Conservation (phyloP, 257 asterid species). For the Solanum microdontum region DNA sequence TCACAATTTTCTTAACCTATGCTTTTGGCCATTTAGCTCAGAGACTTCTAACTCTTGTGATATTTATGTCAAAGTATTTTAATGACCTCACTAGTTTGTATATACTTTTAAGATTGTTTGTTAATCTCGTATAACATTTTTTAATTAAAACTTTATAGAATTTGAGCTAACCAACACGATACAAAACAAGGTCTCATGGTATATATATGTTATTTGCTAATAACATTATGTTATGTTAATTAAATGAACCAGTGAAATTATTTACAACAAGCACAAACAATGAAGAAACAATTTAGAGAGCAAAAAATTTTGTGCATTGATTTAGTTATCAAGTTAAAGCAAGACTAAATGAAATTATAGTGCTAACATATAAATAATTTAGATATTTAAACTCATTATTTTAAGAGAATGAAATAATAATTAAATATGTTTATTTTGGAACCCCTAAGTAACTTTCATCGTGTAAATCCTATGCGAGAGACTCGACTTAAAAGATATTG, state of each 20-base stretch:
- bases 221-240: neutral
- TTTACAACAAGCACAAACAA: neutral
- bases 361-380: neutral
- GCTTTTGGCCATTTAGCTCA: neutral
- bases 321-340: neutral
- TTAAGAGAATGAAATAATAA: neutral
- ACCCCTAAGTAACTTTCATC: fast-evolving
- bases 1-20: neutral
- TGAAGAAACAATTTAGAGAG: neutral
- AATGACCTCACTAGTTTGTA: neutral
- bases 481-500: neutral
- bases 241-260: neutral
- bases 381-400: neutral
- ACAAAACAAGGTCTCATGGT: neutral
- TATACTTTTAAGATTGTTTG: neutral
- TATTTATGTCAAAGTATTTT: neutral
- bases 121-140: neutral
- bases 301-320: neutral
- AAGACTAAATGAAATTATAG: neutral
- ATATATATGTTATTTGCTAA: neutral
- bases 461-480: neutral
- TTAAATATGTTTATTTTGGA: neutral
- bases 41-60: neutral
- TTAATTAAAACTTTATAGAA: neutral
- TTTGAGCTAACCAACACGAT: neutral